Evolutionary conservation across 1,284 basidiomycete species (phyloP).

Genomic region (Chiua sp.): DNA sequence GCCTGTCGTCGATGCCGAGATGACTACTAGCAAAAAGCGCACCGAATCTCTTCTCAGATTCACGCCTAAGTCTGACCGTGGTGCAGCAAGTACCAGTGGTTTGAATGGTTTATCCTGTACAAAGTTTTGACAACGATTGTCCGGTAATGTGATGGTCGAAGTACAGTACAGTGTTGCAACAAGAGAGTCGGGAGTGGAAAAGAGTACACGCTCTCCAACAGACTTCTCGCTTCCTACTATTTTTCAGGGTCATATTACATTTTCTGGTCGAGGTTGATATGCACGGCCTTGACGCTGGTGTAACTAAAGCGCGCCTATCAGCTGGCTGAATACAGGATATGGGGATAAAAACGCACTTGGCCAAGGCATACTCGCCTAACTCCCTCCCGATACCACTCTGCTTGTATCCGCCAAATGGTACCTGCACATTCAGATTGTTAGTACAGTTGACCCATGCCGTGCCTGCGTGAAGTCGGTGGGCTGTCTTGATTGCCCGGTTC

Average conservation of each 20-base stretch:
- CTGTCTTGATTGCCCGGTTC: slow-evolving; percentile 74
- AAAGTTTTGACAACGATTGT: no score
- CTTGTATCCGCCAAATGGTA: slow-evolving; percentile 93
- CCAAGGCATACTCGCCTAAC: slow-evolving; percentile 82
- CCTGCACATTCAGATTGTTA: slow-evolving; percentile 66
- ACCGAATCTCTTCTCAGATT: no score
- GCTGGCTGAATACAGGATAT: neutral
- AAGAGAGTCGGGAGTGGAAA: neutral
- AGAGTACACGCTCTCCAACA: slow-evolving; percentile 1
- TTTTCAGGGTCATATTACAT: slow-evolving; percentile 11
- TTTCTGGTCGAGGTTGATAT: slow-evolving; percentile 67
- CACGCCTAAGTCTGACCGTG: no score
- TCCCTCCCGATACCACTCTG: slow-evolving; percentile 86
- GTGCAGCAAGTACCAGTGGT: no score
- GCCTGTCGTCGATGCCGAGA: no score
- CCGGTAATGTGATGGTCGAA: neutral
- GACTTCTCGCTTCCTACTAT: neutral
- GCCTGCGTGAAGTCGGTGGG: slow-evolving; percentile 83
- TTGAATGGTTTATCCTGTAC: no score
- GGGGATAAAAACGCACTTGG: slow-evolving; percentile 51
- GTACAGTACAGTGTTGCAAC: neutral
- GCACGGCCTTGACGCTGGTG: slow-evolving; percentile 84
- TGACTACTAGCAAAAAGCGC: no score
- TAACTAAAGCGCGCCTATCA: slow-evolving; percentile 57
- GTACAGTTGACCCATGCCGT: slow-evolving; percentile 85